Conservation (phyloP, 2,329 filamentous ascomycete genomes). For the Aspergillus spinulosporus region DNA sequence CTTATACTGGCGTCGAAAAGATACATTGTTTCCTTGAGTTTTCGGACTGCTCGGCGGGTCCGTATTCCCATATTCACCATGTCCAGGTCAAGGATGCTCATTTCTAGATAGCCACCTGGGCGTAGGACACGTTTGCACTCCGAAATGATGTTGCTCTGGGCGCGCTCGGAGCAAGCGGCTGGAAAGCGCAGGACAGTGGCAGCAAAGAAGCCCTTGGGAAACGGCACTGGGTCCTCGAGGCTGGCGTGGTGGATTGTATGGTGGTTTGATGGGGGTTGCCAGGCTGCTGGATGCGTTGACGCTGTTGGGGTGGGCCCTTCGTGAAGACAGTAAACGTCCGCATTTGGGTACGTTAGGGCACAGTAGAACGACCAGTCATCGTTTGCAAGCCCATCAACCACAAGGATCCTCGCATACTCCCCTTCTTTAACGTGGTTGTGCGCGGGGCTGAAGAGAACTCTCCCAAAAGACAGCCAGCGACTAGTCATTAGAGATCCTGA, state of each 20-base stretch:
- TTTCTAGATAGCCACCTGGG: conserved; percentile 51
- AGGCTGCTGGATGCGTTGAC: conserved; percentile 42
- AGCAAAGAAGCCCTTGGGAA: conserved; percentile 49
- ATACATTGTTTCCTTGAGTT: conserved; percentile 49
- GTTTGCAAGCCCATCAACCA: conserved; percentile 53
- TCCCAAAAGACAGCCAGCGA: conserved; percentile 52
- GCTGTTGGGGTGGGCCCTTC: conserved; percentile 35
- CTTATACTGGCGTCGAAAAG: conserved; percentile 44
- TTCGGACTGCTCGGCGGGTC: conserved; percentile 47
- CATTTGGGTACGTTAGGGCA: conserved; percentile 49
- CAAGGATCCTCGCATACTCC: conserved; percentile 47
- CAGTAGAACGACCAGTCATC: conserved; percentile 56
- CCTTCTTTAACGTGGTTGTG: conserved; percentile 46
- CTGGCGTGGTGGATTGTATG: conserved; percentile 44
- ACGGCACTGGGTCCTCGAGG: conserved; percentile 46
- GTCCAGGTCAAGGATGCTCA: conserved; percentile 52
- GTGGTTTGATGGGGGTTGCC: conserved; percentile 46
- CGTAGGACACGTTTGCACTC: conserved; percentile 52
- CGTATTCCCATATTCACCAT: conserved; percentile 53
- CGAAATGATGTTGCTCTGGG: conserved; percentile 46
- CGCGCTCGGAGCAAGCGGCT: conserved; percentile 45
- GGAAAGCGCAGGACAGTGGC: conserved; percentile 50
- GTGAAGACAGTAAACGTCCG: conserved; percentile 47
- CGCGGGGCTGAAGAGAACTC: conserved; percentile 52
- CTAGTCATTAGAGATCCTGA: conserved; percentile 54